Evolutionary conservation across 2,329 filamentous ascomycete species (phyloP).

Genomic region (Phialocephala sp.): DNA sequence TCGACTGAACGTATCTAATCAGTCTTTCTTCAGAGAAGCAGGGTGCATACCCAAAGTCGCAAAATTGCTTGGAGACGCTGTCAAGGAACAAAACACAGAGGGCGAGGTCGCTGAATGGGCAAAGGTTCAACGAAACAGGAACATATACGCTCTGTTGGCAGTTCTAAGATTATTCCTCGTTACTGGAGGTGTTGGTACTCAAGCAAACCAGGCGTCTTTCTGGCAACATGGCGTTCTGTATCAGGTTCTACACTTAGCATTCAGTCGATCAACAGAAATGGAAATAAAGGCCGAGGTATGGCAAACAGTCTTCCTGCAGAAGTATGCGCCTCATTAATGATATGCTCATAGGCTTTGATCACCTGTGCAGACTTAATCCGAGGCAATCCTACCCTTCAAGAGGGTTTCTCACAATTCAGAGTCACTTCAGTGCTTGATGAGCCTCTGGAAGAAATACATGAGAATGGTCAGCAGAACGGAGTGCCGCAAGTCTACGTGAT

Average conservation of each 20-base stretch:
- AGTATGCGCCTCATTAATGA: conserved; percentile 26
- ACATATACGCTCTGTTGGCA: conserved; percentile 86
- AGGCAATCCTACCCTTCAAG: conserved; percentile 79
- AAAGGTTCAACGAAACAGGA: conserved; percentile 81
- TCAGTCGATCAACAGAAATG: conserved; percentile 72
- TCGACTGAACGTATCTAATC: conserved; percentile 86
- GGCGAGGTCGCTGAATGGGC: conserved; percentile 74
- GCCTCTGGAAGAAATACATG: conserved; percentile 44
- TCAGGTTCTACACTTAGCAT: conserved; percentile 81
- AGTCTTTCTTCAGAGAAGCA: conserved; percentile 91
- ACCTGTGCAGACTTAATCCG: conserved; percentile 90
- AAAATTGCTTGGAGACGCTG: conserved; percentile 67
- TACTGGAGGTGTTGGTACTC: conserved; percentile 78
- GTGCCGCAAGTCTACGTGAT: conserved; percentile 81
- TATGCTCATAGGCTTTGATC: conserved; percentile 66
- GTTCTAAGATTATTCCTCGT: conserved; percentile 87
- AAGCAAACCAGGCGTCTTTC: conserved; percentile 84
- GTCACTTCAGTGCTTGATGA: conserved; percentile 66
- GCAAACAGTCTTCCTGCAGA: conserved; percentile 10
- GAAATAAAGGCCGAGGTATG: conserved; percentile 81
- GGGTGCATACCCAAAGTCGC: conserved; percentile 78
- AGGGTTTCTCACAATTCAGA: conserved; percentile 86
- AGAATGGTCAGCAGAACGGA: conserved; percentile 54
- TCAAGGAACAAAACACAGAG: conserved; percentile 59
- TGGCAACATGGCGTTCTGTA: conserved; percentile 82